Evolutionary conservation across 2,329 filamentous ascomycete genomes (phyloP), one percentile per base, ranked within the genome.

Genomic region (Sporothrix curviconia): DNA sequence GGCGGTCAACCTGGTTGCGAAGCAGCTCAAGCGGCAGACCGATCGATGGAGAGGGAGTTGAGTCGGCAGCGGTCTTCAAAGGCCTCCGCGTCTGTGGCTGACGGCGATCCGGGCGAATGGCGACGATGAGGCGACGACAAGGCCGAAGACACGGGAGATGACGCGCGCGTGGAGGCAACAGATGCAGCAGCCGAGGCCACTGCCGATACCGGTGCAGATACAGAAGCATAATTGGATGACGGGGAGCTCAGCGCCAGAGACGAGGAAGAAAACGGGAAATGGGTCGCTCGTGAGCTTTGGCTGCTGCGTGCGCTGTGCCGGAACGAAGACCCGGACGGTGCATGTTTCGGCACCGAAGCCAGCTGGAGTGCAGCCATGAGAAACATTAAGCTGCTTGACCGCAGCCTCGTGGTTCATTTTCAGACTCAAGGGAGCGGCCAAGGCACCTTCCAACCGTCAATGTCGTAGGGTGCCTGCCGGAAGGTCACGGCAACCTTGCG

Each of bases 21-120:
- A 76, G 73, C 15, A 75, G 64, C 60, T 76, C 73, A 44, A 76
- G 68, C 7, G 74, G 75, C 51, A 77, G 67, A 12, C 73, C n/a
- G 71, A 63, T 77, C 74, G 56, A 77, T 67, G 50, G 70, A 67
- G 57, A 77, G 70, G 5, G 71, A 70, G 11, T 65, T 62, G 42
- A 76, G 66, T 3, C 25, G 50, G 14, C 32, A 49, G 25, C 30
- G 34, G 4, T 37, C 15, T 5, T 37, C 15, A 3, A 44, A 25
- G 7, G 5, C 17, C n/a, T 39, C 52, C 3, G 47, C 30, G 34
- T 44, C 15, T 15, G 40, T 17, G 24, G 32, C 36, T 3, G 28
- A 32, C n/a, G 52, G 46, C 19, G 57, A 56, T 9, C 24, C 40
- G 8, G 55, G 42, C 14, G 58, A 60, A 55, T 6, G 51, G 34